Conservation (phyloP, 305 asterid genomes). For the Fraxinus velutina region DNA sequence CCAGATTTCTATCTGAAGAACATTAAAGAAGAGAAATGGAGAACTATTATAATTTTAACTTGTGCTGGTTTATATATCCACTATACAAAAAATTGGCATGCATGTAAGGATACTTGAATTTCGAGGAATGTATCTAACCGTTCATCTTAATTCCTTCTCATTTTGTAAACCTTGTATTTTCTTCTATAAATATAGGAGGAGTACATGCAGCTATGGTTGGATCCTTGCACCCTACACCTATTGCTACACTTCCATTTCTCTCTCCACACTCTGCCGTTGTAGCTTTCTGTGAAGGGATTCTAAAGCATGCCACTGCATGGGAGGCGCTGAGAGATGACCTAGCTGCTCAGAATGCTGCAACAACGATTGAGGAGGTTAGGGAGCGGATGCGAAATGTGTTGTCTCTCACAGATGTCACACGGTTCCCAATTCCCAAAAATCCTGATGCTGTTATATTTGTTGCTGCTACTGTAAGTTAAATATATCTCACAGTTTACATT, state of each 20-base stretch:
- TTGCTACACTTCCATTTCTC: slow-evolving; percentile 42
- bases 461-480: slow-evolving; percentile 81
- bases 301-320: slow-evolving; percentile 98
- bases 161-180: slow-evolving; percentile 9
- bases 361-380: slow-evolving; percentile 79
- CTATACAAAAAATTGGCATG: not conserved
- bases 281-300: slow-evolving; percentile 93
- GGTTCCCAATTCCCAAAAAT: slow-evolving; percentile 84
- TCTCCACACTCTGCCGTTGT: slow-evolving; percentile 99
- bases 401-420: slow-evolving; percentile 92
- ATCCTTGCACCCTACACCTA: slow-evolving; percentile 46
- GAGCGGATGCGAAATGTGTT: slow-evolving; percentile 82
- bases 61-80: not conserved
- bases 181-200: slow-evolving; percentile 55
- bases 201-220: slow-evolving; percentile 63
- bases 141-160: not conserved
- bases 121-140: not conserved
- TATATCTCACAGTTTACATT: slow-evolving; percentile 11
- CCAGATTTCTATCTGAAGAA: not conserved
- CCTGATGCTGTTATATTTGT: slow-evolving; percentile 82
- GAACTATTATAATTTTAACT: not conserved
- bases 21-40: not conserved
- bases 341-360: slow-evolving; percentile 41
- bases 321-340: slow-evolving; percentile 86
- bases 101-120: not conserved